A percentile compares a stretch with the other conserved stretches of the same genome.
Evolutionary conservation across 2,329 filamentous ascomycete genomes (phyloP).

Genomic region (Sporothrix sp.): DNA sequence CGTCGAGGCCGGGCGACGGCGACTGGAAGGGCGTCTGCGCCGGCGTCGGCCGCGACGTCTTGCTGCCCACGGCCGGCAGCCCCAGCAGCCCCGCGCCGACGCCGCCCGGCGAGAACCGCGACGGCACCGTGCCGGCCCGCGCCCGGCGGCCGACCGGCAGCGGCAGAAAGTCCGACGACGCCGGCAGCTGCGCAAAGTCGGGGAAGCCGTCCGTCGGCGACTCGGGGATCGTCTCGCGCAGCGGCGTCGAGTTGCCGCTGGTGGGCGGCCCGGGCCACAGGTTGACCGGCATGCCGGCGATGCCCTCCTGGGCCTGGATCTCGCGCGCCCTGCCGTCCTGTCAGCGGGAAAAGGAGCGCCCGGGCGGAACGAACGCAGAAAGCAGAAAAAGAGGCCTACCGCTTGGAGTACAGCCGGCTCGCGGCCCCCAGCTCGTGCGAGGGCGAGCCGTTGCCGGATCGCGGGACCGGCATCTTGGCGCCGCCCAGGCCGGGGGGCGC

Average conservation of each 20-base stretch:
- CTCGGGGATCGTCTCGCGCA: conserved; percentile 95
- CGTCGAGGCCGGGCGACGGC: conserved; percentile 44
- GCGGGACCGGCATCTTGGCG: conserved; percentile 50
- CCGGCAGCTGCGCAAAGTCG: conserved; percentile 67
- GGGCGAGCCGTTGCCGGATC: conserved; percentile 89
- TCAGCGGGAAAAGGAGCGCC: no score
- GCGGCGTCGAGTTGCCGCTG: conserved; percentile 88
- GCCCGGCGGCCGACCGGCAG: conserved; percentile 65
- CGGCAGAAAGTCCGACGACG: conserved; percentile 53
- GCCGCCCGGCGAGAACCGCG: conserved; percentile 74
- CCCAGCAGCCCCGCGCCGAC: conserved; percentile 50
- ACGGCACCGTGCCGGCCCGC: conserved; percentile 91
- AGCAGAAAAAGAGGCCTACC: conserved; percentile 47
- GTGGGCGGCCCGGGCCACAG: conserved; percentile 94
- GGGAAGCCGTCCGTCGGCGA: conserved; percentile 94
- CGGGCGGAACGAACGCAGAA: neutral
- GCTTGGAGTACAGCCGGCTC: conserved; percentile 79
- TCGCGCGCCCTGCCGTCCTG: conserved; percentile 89
- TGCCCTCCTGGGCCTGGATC: conserved; percentile 92
- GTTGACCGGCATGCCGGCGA: conserved; percentile 56
- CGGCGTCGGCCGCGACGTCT: conserved; percentile 75
- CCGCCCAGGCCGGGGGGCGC: conserved; percentile 53
- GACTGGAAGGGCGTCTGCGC: conserved; percentile 82
- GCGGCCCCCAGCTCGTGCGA: conserved; percentile 76
- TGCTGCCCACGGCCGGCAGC: conserved; percentile 43